Evolutionary conservation across 331 rosid genomes (phyloP), one percentile per base, ranked within the genome.

Genomic region (Acacia pycnantha): DNA sequence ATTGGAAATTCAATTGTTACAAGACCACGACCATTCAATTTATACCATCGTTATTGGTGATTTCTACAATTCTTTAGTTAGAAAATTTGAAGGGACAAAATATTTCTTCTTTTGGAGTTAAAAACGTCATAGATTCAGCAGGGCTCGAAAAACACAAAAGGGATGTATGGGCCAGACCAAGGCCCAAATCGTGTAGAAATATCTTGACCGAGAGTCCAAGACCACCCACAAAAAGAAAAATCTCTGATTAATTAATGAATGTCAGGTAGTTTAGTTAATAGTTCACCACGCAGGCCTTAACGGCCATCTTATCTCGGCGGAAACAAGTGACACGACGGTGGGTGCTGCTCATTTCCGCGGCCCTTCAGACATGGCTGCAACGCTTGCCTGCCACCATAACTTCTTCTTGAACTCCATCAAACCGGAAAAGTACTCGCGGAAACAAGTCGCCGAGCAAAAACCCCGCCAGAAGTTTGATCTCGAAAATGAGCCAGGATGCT

Each of bases 291-390:
- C 18, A 41, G 19, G 48, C 19, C 31, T 76, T 35, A 67, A 58
- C 78, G 48, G 78, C 64, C 51, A 58, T 12, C 65, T 11, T 22
- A 70, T 26, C 40, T 24, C 3, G 29, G 31, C 61, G 31, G 47
- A 29, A 77, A 16, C 59, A 7, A 46, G 44, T 24, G 31, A 46
- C 31, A 19, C 7, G 54, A 31, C 31, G 27, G n/a, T 18, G 62
- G 27, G n/a, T 18, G 73, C 61, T 2, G 59, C 61, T 44, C 46
- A 62, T 9, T 46, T 8, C 11, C 19, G 40, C 68, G 43, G 24
- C 64, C 21, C 4, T 66, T 14, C 51, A 37, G 65, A 56, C 73
- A 90, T 90, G 91, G 69, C 82, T 41, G 70, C 80, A 53, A 6
- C 86, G 11, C 74, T 88, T 66, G 4, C 83, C 68, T 68, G n/a